Evolutionary conservation across 371 early-diverging fungal species (phyloP), one percentile per base, ranked within the genome.

Genomic region (Saksenaea vasiformis): DNA sequence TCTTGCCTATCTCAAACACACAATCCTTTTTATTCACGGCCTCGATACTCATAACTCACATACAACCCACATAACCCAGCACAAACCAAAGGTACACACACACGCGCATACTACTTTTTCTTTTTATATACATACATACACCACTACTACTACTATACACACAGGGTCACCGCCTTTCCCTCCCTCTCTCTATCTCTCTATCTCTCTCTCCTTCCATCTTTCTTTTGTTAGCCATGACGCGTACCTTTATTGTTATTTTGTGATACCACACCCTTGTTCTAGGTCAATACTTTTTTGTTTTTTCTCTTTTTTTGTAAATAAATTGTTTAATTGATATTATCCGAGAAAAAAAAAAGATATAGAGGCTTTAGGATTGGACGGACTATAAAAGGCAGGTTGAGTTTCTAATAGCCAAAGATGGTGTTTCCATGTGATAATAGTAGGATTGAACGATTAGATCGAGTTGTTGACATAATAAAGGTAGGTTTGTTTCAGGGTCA

Each of bases 21-120:
- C 39, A 64, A 58, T 44, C 62, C 58, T 26, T 62, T 58, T 57
- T 57, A 61, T 36, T 59, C 62, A 58, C 24, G 22, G 51, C 9
- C 10, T 10, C 17, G 19, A 9, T 19, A n/a, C n/a, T 22, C 51
- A 26, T 47, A 22, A 17, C 19, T 41, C 43, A n/a, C 17, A 31
- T 31, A 31, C 31, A n/a, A 31, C 31, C 31, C 31, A 31, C 31
- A 31, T 31, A 31, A 31, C 31, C 31, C 31, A 31, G 4, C 31
- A 31, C 31, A 31, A 31, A 31, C 31, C n/a, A n/a, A n/a, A n/a
- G n/a, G n/a, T 31, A 31, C 31, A 7, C 31, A 31, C 31, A n/a
- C n/a, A n/a, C n/a, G n/a, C n/a, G n/a, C n/a, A n/a, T n/a, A n/a
- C n/a, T n/a, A n/a, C n/a, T n/a, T n/a, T n/a, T n/a, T n/a, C 31